Percentiles rank a stretch among this genome's conserved stretches.
Conservation (phyloP, 805 yeast genomes). For the Diddensiella santjacobensis region DNA sequence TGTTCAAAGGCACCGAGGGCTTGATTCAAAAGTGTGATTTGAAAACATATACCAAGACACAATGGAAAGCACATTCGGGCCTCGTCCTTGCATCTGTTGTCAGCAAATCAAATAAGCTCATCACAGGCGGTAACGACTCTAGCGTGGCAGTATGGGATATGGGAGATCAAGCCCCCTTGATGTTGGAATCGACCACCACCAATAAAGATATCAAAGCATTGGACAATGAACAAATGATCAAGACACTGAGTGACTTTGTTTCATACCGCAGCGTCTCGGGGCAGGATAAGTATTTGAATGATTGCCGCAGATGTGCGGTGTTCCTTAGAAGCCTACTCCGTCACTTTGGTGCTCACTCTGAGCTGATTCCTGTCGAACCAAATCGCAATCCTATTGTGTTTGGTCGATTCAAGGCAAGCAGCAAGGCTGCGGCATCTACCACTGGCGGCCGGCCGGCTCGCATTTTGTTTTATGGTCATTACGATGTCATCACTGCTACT, state of each 20-base stretch:
- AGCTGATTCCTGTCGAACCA: constrained; percentile 65
- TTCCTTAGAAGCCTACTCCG: constrained; percentile 59
- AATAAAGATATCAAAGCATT: constrained; percentile 26
- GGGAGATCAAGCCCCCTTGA: constrained; percentile 22
- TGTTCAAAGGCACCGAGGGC: constrained; percentile 58
- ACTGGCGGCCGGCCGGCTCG: constrained; percentile 26
- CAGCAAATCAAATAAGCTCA: constrained; percentile 41
- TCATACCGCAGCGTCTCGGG: constrained; percentile 76
- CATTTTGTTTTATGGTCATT: constrained; percentile 90
- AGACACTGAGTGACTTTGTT: constrained; percentile 57
- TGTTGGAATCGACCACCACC: neutral
- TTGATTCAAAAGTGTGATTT: constrained; percentile 53
- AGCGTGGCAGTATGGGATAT: constrained; percentile 72
- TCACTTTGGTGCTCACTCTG: constrained; percentile 60
- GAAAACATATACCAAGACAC: constrained; percentile 40
- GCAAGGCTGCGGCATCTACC: constrained; percentile 10
- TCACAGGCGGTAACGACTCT: constrained; percentile 69
- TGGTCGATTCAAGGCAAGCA: constrained; percentile 51
- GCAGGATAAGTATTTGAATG: constrained; percentile 62
- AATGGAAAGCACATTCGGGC: constrained; percentile 54
- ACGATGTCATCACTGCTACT: constrained; percentile 85
- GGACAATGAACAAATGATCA: constrained; percentile 60
- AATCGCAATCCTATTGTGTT: constrained; percentile 79
- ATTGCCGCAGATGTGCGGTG: constrained; percentile 83
- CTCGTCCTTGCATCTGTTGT: constrained; percentile 55